Conservation (phyloP, 2,329 filamentous ascomycete genomes). For the Malbranchea cinnamomea region DNA sequence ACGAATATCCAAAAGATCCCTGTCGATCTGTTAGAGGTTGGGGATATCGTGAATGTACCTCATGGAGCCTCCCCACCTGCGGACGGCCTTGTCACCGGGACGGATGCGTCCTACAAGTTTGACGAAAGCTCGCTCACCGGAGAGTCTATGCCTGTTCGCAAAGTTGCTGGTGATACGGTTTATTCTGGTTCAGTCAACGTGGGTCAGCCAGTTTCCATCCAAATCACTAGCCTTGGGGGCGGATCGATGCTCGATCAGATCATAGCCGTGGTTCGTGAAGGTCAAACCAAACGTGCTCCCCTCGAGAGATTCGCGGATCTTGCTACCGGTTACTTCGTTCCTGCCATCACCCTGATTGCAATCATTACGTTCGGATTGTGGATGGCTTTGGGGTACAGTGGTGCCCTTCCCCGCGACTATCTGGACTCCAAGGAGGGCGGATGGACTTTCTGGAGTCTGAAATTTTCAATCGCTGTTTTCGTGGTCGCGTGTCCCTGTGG, state of each 20-base stretch:
- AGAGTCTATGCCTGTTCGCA: conserved; percentile 32
- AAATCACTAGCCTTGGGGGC: conserved; percentile 30
- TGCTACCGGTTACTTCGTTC: conserved; percentile 35
- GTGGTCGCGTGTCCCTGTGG: conserved; percentile 79
- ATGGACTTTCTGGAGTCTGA: conserved; percentile 40
- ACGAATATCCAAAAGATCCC: conserved; percentile 31
- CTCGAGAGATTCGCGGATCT: conserved; percentile 33
- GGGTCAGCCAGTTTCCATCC: conserved; percentile 29
- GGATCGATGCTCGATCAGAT: conserved; percentile 37
- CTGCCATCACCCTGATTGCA: conserved; percentile 33
- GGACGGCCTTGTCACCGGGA: conserved; percentile 49
- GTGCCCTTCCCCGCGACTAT: conserved; percentile 34
- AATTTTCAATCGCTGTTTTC: conserved; percentile 68
- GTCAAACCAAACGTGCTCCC: conserved; percentile 34
- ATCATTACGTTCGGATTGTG: conserved; percentile 33
- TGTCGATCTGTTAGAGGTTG: conserved; percentile 58
- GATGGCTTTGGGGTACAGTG: conserved; percentile 30
- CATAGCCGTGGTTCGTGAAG: conserved; percentile 34
- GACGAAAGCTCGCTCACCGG: conserved; percentile 80
- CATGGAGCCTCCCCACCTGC: conserved; percentile 73
- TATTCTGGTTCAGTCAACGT: conserved; percentile 34
- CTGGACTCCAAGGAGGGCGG: conserved; percentile 32
- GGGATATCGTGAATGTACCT: conserved; percentile 58
- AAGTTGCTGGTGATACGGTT: conserved; percentile 27
- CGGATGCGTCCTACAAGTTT: conserved; percentile 52